Evolutionary conservation across 2,329 filamentous ascomycete genomes (phyloP).

Genomic region (Penicillium sp.): DNA sequence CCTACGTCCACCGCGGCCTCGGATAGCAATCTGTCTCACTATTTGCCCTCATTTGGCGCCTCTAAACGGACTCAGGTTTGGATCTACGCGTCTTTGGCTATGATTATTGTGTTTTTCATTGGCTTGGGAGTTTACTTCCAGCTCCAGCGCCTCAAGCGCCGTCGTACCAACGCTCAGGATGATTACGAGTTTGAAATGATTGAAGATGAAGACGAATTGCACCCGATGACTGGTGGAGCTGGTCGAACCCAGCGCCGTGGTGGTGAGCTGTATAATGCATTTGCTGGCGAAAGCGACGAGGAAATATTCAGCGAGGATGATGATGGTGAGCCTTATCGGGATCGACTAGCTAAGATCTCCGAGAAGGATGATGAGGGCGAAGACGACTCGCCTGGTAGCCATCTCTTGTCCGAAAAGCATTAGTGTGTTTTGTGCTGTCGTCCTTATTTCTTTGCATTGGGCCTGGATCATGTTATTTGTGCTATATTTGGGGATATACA

Average conservation of each 20-base stretch:
- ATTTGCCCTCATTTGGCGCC: constrained; percentile 87
- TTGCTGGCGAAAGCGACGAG: constrained; percentile 89
- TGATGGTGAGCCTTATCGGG: constrained; percentile 44
- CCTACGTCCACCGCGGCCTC: constrained; percentile 43
- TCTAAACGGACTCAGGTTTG: constrained; percentile 86
- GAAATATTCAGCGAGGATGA: constrained; percentile 58
- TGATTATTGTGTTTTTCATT: constrained; percentile 82
- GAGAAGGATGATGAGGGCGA: constrained; percentile 27
- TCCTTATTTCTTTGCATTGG: constrained; percentile 22
- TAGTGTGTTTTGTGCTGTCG: constrained; percentile 11
- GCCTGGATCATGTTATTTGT: constrained; percentile 15
- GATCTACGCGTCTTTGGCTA: constrained; percentile 86
- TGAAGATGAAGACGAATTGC: constrained; percentile 72
- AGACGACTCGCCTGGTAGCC: constrained; percentile 16
- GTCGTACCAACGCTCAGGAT: constrained; percentile 74
- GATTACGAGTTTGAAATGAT: constrained; percentile 95
- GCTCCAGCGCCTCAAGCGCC: constrained; percentile 75
- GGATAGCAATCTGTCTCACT: constrained; percentile 73
- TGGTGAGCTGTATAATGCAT: constrained; percentile 95
- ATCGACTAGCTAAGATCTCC: constrained; percentile 28
- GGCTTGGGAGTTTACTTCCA: constrained; percentile 82
- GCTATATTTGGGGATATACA: constrained; percentile 18
- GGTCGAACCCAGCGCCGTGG: constrained; percentile 62
- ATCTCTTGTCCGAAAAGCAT: constrained; percentile 23
- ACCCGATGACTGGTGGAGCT: constrained; percentile 52